Percentiles rank a stretch among this genome's conserved stretches.
Conservation (phyloP, 2,329 filamentous ascomycete species). For the Cadophora malorum region DNA sequence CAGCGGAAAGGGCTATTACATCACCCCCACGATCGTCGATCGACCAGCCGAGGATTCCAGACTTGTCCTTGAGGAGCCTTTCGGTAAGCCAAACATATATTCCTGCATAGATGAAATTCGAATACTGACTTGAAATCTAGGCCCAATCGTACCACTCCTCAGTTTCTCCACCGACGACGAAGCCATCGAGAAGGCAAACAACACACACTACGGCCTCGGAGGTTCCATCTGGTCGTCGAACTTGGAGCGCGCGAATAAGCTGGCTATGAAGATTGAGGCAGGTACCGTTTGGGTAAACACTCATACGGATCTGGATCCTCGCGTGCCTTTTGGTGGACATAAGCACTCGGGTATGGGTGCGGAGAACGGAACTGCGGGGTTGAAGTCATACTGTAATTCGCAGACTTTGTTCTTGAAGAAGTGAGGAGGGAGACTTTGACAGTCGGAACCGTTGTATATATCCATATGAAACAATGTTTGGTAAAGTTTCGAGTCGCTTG, state of each 20-base stretch:
- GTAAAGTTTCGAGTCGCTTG: not conserved
- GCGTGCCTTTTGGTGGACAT: slow-evolving; percentile 45
- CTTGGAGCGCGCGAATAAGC: slow-evolving; percentile 54
- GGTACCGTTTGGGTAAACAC: slow-evolving; percentile 67
- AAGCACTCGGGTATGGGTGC: slow-evolving; percentile 46
- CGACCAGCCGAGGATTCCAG: slow-evolving; percentile 61
- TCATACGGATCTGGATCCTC: slow-evolving; percentile 44
- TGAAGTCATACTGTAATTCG: slow-evolving; percentile 10
- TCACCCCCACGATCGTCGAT: slow-evolving; percentile 63
- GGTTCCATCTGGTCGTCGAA: slow-evolving; percentile 13
- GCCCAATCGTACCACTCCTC: slow-evolving; percentile 62
- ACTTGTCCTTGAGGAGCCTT: slow-evolving; percentile 65
- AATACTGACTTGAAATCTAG: slow-evolving; percentile 33
- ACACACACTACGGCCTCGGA: slow-evolving; percentile 5
- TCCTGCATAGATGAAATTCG: not conserved
- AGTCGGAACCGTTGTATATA: not conserved
- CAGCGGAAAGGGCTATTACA: slow-evolving; percentile 58
- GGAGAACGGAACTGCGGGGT: not conserved
- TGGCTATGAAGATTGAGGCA: slow-evolving; percentile 60
- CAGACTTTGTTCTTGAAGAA: slow-evolving; percentile 7
- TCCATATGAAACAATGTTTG: not conserved
- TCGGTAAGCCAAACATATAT: slow-evolving; percentile 50
- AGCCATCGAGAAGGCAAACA: slow-evolving; percentile 65
- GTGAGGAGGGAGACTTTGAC: not conserved
- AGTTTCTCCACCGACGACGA: slow-evolving; percentile 48